Base-by-base conservation (phyloP, 306 rosid species). In the Vachellia collinsii region DNA sequence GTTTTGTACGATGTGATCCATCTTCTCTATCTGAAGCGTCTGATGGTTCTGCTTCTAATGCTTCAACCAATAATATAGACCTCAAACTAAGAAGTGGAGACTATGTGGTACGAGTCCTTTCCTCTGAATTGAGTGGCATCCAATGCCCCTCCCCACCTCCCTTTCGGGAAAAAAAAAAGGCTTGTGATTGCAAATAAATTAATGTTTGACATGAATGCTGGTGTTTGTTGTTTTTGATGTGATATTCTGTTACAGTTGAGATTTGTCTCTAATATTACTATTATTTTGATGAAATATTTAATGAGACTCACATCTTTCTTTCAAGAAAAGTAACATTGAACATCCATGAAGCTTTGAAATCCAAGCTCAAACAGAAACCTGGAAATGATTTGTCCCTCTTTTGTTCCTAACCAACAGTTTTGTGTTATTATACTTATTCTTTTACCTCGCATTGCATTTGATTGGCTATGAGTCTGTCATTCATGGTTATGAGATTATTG, bases 11-110 rank as follows among this genome's bases (percentile, higher is more conserved):
- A 58, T 80, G 76, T 37, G 86, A 82, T 84, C 70, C 73, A 64
- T 76, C 83, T 69, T 77, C 83, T 70, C 62, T 63, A 65, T 70
- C 77, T 75, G 80, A 80, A 80, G 83, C 74, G 58, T 84, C 88
- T 46, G 84, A 84, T 79, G 80, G 51, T 19, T 87, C 80, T 62
- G 73, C 74, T 73, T 81, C 69, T 38, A 77, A 47, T 79, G 72
- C 70, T 56, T 90, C 86, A 39, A 72, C 84, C 83, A 86, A 50
- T 79, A 85, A 86, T 76, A 79, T 89, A 44, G 87, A 86, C 85
- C 82, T 88, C 82, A 86, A 81, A 66, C 84, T 94, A 41, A 85
- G 85, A 87, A 87, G 84, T 76, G 99, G 99, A 37, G 99, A 94
- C 81, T 78, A 78, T 83, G 99, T 94, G 99, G 97, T 94, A 91